Evolutionary conservation across 129 eudicot genomes (phyloP), one percentile per base, ranked within the genome.

Genomic region (Pittosporum tobira): DNA sequence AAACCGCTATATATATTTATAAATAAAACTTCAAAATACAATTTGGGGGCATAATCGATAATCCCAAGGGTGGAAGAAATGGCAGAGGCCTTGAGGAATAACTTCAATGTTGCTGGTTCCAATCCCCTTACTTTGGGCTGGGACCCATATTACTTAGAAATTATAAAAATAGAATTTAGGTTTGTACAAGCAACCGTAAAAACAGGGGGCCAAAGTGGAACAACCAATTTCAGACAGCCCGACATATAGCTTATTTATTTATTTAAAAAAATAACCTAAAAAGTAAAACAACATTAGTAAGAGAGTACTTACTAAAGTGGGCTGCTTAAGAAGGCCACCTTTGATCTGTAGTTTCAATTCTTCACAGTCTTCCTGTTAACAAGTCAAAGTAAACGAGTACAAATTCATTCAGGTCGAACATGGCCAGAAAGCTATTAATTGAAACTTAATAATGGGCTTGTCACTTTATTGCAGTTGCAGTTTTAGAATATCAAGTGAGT

Each of bases 301-400:
- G 2, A 12, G 2, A 10, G n/a, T 5, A 31, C 61, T 56, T 31
- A 56, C 61, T 26, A 31, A 11, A 31, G 61, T 56, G 31, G 61
- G 61, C 21, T 56, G 61, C 6, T 56, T 56, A 18, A 31, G 45
- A 23, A 18, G 28, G 36, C 46, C 61, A 10, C 61, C 9, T 56
- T 56, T 56, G 18, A 56, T n/a, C 11, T n/a, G 8, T 56, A 29
- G 18, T 31, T 14, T 56, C 7, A 56, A 31, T 10, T 38, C 45
- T 56, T 56, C 61, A 10, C 61, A 56, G 6, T 56, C 61, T 13
- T 56, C 61, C 61, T 56, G 61, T 4, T 27, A 28, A 56, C 13
- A 31, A 4, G 22, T 15, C 22, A 19, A 31, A 38, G 61, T 31
- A 31, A 54, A 22, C n/a, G 14, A 0, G n/a, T 30, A 25, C 27